A percentile compares a stretch with the other conserved stretches of the same genome.
Conservation (phyloP, 2,329 filamentous ascomycete species). For the Capronia epimyces region DNA sequence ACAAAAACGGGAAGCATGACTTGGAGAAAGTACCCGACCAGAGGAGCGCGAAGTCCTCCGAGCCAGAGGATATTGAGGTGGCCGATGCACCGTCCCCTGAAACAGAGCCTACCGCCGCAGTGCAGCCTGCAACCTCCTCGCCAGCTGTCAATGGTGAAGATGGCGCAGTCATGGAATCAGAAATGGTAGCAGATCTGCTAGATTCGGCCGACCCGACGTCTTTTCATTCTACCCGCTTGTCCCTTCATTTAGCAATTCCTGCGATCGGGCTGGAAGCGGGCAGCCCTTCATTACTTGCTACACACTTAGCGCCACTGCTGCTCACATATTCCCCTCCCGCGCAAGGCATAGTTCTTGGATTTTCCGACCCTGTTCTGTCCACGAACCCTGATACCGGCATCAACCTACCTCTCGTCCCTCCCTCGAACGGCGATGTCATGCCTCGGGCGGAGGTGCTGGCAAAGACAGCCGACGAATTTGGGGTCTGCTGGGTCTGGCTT, state of each 20-base stretch:
- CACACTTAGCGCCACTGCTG: conserved; percentile 58
- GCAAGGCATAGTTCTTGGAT: conserved; percentile 43
- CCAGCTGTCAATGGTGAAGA: conserved; percentile 2
- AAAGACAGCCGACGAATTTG: conserved; percentile 68
- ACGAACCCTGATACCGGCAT: conserved; percentile 35
- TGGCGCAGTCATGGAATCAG: background rate
- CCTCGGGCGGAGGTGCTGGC: conserved; percentile 40
- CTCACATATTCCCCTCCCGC: conserved; percentile 58
- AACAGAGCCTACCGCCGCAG: background rate
- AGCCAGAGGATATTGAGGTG: conserved; percentile 17
- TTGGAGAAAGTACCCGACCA: conserved; percentile 4
- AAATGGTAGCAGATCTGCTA: conserved; percentile 10
- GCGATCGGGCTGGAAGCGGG: conserved; percentile 51
- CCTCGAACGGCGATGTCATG: conserved; percentile 30
- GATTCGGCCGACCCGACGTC: conserved; percentile 18
- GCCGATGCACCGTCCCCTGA: conserved; percentile 10
- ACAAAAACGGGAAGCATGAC: too few species aligned
- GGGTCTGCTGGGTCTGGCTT: conserved; percentile 79
- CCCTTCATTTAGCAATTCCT: conserved; percentile 61
- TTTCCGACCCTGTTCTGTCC: conserved; percentile 26
- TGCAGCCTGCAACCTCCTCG: background rate
- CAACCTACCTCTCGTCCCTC: conserved; percentile 35
- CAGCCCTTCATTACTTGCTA: conserved; percentile 54
- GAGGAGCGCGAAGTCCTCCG: conserved; percentile 5
- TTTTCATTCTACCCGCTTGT: conserved; percentile 26